phyloP scores from a whole-genome alignment of 2,329 filamentous ascomycete species.

The Colletotrichum noveboracense region DNA sequence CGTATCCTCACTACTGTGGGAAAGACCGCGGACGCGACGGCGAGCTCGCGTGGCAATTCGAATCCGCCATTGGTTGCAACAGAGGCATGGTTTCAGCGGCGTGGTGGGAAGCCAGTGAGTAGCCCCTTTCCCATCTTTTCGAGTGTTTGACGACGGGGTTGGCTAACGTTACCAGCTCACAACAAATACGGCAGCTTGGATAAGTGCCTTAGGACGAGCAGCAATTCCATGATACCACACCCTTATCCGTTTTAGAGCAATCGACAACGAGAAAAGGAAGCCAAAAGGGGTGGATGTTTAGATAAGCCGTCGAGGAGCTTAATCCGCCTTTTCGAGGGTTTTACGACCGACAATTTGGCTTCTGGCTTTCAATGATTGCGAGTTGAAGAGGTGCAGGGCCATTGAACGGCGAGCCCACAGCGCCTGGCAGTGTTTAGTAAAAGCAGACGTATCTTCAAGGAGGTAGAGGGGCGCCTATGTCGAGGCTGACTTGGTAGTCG shows the following conservation, averaged over 20 bases:
- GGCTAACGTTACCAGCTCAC: background rate
- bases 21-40: background rate
- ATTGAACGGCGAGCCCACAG: background rate
- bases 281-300: background rate
- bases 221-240: too few relatives aligned
- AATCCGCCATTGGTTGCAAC: background rate
- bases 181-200: background rate
- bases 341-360: background rate
- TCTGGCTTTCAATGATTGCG: background rate
- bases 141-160: background rate
- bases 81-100: background rate
- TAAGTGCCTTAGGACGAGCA: too few relatives aligned
- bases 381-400: background rate
- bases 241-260: too few relatives aligned
- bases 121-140: background rate
- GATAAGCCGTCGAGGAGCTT: background rate
- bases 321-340: background rate
- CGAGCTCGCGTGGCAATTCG: background rate
- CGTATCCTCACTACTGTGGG: background rate
- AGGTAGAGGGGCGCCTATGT: background rate
- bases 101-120: background rate
- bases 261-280: too few relatives aligned
- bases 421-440: background rate
- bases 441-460: background rate
- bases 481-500: background rate